Conservation (phyloP, 495 filamentous ascomycete species). For the Talaromyces adpressus region DNA sequence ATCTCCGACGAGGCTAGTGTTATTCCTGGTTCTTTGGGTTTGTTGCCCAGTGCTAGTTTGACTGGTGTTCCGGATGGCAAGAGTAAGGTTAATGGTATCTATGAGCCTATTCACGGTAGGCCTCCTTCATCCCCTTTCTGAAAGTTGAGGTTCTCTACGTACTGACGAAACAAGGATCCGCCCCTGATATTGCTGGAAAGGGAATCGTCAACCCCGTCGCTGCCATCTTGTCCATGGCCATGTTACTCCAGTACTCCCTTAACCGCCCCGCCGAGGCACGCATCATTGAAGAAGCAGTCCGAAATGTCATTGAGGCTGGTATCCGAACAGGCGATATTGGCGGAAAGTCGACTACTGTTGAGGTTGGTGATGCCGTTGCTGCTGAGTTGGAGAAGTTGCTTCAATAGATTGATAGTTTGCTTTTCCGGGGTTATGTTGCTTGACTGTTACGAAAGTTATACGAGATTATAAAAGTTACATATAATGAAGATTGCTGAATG, state of each 20-base stretch:
- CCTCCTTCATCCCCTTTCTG: conserved; percentile 10
- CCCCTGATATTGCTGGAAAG: conserved; percentile 65
- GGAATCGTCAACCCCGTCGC: conserved; percentile 75
- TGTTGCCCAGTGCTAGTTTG: conserved; percentile 85
- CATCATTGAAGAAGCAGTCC: conserved; percentile 45
- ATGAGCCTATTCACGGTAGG: conserved; percentile 95
- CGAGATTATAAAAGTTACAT: conserved; percentile 3
- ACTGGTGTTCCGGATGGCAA: conserved; percentile 74
- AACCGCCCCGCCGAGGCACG: conserved; percentile 41
- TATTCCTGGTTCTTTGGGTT: conserved; percentile 84
- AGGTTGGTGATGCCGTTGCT: conserved; percentile 47
- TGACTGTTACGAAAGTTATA: background rate
- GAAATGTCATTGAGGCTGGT: conserved; percentile 45
- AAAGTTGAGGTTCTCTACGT: background rate
- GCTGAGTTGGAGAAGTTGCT: conserved; percentile 43
- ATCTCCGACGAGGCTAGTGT: conserved; percentile 95
- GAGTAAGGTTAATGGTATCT: conserved; percentile 62
- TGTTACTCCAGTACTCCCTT: conserved; percentile 53
- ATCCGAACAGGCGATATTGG: conserved; percentile 49
- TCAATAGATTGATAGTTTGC: background rate
- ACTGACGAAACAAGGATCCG: conserved; percentile 26
- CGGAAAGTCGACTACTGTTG: conserved; percentile 41
- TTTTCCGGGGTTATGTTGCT: background rate
- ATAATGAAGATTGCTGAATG: background rate
- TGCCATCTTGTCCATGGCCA: conserved; percentile 45